These are phyloP conservation scores for Adansonia madagascariensis DNA, from an alignment of 441 rosid species.

Conservation along the genomic window DNA sequence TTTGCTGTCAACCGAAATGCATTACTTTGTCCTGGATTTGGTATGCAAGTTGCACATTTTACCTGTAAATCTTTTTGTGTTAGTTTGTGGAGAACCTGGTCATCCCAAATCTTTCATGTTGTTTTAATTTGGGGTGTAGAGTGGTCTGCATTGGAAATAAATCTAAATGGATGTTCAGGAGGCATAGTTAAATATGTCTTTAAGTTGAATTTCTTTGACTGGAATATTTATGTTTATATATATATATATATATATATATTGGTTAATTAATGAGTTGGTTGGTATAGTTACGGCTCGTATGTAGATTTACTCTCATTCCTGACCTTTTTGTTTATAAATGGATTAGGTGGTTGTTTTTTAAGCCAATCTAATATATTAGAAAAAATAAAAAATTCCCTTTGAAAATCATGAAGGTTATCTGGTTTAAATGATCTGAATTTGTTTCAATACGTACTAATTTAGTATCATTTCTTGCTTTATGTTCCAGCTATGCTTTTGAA, in stretches of 20 bases:
- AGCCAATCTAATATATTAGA: conserved; percentile 2
- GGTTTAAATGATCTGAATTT: conserved; percentile 10
- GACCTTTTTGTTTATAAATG: neutral
- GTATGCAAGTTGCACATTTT: conserved; percentile 11
- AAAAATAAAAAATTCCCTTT: neutral
- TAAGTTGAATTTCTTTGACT: conserved; percentile 12
- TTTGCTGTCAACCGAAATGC: neutral
- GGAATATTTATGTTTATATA: neutral
- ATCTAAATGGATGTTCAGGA: conserved; percentile 15
- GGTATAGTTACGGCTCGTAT: neutral
- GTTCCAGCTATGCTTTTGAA: neutral
- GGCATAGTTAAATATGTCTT: conserved; percentile 15
- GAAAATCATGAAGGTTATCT: conserved; percentile 12
- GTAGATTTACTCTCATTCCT: neutral
- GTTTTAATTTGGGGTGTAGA: neutral
- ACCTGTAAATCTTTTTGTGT: neutral
- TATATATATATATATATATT: too few species aligned
- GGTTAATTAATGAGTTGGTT: conserved; percentile 10
- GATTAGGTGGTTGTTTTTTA: conserved; percentile 10
- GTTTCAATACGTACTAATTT: conserved; percentile 1
- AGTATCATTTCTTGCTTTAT: conserved; percentile 1
- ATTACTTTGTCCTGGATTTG: conserved; percentile 20
- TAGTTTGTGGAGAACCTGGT: conserved; percentile 8
- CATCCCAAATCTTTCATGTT: neutral
- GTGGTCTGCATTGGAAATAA: neutral